Percentiles rank a stretch among this genome's conserved stretches.
phyloP scores from a whole-genome alignment of 2,329 filamentous ascomycete species.

The Diplodia corticola region DNA sequence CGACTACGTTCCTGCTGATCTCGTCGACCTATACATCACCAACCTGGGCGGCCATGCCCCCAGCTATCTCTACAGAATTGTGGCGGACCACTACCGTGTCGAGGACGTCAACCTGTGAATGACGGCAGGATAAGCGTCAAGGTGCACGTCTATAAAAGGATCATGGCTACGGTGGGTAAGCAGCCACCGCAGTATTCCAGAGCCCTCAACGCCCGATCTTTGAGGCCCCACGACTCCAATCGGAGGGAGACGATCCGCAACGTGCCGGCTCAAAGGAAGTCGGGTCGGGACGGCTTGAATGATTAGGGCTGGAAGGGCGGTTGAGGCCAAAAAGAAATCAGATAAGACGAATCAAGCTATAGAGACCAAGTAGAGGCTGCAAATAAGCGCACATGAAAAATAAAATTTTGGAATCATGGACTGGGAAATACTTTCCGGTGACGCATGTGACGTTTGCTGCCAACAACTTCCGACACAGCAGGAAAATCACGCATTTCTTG shows the following conservation, averaged over 20 bases:
- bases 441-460: not conserved
- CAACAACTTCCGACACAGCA: not conserved
- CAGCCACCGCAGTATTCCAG: not conserved
- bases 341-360: not conserved
- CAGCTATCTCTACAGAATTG: constrained; percentile 71
- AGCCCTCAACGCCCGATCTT: not conserved
- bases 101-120: constrained; percentile 2
- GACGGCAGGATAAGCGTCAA: not conserved
- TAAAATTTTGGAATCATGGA: not conserved
- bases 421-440: not conserved
- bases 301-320: not conserved
- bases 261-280: not conserved
- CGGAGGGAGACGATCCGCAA: not conserved
- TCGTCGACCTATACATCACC: constrained; percentile 80
- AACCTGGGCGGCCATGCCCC: constrained; percentile 74
- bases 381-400: not conserved
- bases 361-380: not conserved
- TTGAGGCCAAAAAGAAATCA: not conserved
- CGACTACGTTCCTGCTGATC: constrained; percentile 76
- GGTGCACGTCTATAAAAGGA: not conserved
- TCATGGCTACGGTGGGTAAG: not conserved
- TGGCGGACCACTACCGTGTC: constrained; percentile 66
- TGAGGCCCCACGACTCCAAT: not conserved
- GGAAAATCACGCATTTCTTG: not conserved
- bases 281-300: not conserved